A percentile compares a stretch with the other conserved stretches of the same genome.
These are phyloP conservation scores for Vigna hirtella DNA, from an alignment of 306 rosid genomes.

Conservation along the genomic window DNA sequence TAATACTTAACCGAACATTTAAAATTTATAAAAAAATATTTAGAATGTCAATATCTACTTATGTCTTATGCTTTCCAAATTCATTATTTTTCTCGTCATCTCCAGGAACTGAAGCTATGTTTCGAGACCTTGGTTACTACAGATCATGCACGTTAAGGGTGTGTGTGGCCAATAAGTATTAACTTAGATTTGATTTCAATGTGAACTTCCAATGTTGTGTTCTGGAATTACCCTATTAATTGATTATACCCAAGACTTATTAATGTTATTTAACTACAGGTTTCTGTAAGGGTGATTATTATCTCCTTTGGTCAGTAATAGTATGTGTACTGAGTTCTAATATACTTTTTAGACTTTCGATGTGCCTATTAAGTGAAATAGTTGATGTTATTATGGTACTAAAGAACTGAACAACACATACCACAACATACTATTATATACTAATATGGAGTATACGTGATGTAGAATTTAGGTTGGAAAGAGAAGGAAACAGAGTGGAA, in stretches of 20 bases:
- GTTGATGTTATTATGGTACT: slow-evolving; percentile 30
- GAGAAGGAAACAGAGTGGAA: no score
- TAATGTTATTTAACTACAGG: slow-evolving; percentile 22
- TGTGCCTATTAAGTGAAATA: slow-evolving; percentile 35
- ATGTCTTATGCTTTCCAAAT: slow-evolving; percentile 35
- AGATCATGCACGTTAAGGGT: slow-evolving; percentile 67
- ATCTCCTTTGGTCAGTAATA: slow-evolving; percentile 22
- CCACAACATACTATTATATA: slow-evolving; percentile 39
- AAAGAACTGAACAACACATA: slow-evolving; percentile 28
- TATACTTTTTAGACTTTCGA: slow-evolving; percentile 35
- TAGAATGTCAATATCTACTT: background rate
- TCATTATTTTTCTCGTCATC: slow-evolving; percentile 22
- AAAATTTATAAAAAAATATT: no score
- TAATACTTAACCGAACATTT: no score
- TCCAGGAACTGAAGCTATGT: slow-evolving; percentile 86
- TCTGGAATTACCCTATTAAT: slow-evolving; percentile 33
- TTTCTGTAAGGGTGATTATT: slow-evolving; percentile 37
- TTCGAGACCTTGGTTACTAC: slow-evolving; percentile 81
- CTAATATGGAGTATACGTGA: slow-evolving; percentile 1
- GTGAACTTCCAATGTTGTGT: slow-evolving; percentile 40
- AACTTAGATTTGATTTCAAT: slow-evolving; percentile 36
- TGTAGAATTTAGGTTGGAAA: no score
- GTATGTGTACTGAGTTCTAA: slow-evolving; percentile 13
- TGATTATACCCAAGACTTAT: slow-evolving; percentile 8
- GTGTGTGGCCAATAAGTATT: slow-evolving; percentile 47